Evolutionary conservation across 2,329 filamentous ascomycete species (phyloP).

Genomic region (Massarina eburnea): DNA sequence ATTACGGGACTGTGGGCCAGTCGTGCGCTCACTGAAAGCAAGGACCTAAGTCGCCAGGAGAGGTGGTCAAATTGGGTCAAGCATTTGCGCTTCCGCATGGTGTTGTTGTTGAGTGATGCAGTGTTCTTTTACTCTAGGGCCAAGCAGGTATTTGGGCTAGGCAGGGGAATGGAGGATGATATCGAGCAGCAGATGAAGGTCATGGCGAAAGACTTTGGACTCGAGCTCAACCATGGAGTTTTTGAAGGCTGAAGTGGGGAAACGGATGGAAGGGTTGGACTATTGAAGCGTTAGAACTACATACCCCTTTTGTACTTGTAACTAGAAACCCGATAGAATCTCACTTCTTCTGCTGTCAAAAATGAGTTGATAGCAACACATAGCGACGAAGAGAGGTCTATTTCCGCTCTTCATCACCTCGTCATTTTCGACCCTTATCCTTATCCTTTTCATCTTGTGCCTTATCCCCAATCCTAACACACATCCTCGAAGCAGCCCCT

Average conservation of each 20-base stretch:
- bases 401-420: no score
- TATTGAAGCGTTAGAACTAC: background rate
- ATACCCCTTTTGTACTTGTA: background rate
- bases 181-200: conserved; percentile 84
- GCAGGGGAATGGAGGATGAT: conserved; percentile 90
- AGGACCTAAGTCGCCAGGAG: conserved; percentile 63
- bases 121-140: conserved; percentile 81
- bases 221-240: conserved; percentile 84
- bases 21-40: conserved; percentile 75
- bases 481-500: no score
- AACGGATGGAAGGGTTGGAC: background rate
- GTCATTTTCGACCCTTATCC: no score
- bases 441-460: no score
- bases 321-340: background rate
- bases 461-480: no score
- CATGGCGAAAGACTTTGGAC: conserved; percentile 87
- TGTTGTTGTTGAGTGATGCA: conserved; percentile 75
- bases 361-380: no score
- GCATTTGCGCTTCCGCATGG: conserved; percentile 79
- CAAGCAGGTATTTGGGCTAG: conserved; percentile 73
- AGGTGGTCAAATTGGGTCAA: conserved; percentile 69
- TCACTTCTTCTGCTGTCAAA: no score
- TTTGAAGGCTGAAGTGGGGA: conserved; percentile 71
- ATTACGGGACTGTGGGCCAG: conserved; percentile 91
- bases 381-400: no score